Base-by-base conservation (phyloP, 129 eudicot genomes). In the Sambucus nigra region DNA sequence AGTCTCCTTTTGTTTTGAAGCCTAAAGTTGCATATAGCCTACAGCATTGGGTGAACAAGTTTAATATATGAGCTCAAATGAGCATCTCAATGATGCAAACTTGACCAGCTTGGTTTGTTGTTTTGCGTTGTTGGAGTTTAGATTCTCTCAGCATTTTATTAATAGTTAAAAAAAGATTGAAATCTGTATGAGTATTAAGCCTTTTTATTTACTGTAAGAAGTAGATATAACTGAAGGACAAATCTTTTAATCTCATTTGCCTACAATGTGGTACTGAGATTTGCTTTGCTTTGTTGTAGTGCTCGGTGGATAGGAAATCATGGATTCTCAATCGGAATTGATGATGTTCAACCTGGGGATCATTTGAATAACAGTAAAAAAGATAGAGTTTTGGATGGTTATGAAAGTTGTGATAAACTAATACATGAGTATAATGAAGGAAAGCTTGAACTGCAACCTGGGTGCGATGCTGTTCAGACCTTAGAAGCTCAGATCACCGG, bases 301-400 rank as follows among this genome's bases (percentile, higher is more conserved):
- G 99, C 99, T 49, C 82, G 99, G 50, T 92, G 96, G 96, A 92
- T 92, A n/a, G 99, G 96, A 55, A 92, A 86, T 69, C 99, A 92
- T 75, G 99, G 99, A 45, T 92, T 92, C 60, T 86, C 99, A 7
- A 86, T 92, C 27, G 99, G 99, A 42, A 86, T 92, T 65, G 88
- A 92, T 66, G 99, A 92, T 64, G 99, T 92, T 20, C 89, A 76
- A 63, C 99, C 99, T 50, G 87, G 91, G 8, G 65, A 57, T 56
- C 41, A 21, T 42, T 62, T 86, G 65, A 77, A 69, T 65, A 65
- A 70, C 12, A 69, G 60, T 46, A 92, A 82, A 58, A 28, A 31
- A 9, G 29, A 40, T 24, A 73, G 32, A 53, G 80, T 86, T 20
- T 32, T 51, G 7, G 66, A 73, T 38, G 94, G 82, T 12, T 71